Conservation (phyloP, 805 yeast genomes). For the Candida ficus region DNA sequence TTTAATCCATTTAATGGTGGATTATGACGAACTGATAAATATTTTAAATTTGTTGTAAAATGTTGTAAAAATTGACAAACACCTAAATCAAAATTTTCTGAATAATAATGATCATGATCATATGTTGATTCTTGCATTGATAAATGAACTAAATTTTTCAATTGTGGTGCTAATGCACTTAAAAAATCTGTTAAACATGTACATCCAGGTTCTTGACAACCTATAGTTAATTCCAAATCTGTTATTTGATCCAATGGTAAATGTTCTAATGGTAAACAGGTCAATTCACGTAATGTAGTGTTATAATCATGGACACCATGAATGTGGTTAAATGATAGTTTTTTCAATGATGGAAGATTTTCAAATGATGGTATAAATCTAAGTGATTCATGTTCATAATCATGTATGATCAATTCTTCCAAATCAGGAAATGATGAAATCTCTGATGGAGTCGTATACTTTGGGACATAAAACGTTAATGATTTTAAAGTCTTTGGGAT, state of each 20-base stretch:
- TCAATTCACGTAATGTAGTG: conserved; percentile 28
- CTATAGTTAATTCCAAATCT: conserved; percentile 46
- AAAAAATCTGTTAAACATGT: conserved; percentile 42
- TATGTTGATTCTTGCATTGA: conserved; percentile 31
- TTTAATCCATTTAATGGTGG: conserved; percentile 50
- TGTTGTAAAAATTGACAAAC: conserved; percentile 37
- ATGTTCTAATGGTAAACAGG: conserved; percentile 26
- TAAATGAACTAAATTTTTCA: conserved; percentile 22
- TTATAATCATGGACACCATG: conserved; percentile 42
- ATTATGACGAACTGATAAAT: conserved; percentile 49
- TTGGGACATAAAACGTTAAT: conserved; percentile 11
- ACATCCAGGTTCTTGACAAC: conserved; percentile 45
- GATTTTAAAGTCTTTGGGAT: conserved; percentile 5
- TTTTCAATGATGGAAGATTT: conserved; percentile 22
- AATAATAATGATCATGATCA: conserved; percentile 40
- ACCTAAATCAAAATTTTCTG: conserved; percentile 50
- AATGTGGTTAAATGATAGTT: conserved; percentile 37
- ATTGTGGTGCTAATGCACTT: conserved; percentile 30
- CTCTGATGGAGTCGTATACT: conserved; percentile 1
- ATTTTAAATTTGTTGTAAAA: conserved; percentile 31
- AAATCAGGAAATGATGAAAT: neutral
- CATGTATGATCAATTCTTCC: conserved; percentile 24
- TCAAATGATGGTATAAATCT: conserved; percentile 29
- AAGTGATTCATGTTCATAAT: conserved; percentile 32
- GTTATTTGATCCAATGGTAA: conserved; percentile 32